Percentiles rank a stretch among this genome's conserved stretches.
Evolutionary conservation across 2,329 filamentous ascomycete species (phyloP).

Genomic region (Sporothrix pseudoabietina): DNA sequence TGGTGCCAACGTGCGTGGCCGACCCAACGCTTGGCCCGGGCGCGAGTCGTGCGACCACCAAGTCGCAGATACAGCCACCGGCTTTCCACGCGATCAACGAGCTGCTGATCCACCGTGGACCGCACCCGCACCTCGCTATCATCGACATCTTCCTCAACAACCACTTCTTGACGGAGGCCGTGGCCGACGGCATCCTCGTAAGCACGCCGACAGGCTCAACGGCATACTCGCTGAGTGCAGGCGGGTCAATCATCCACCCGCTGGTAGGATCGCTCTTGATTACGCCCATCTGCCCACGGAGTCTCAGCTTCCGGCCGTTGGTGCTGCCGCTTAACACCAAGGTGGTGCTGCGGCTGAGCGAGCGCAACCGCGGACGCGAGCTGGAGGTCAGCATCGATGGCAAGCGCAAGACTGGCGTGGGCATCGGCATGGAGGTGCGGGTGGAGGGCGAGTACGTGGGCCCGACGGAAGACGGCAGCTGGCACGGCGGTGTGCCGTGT

Average conservation of each 20-base stretch:
- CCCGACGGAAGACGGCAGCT: slow-evolving; percentile 48
- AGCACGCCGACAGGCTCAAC: slow-evolving; percentile 94
- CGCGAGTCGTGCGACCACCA: neutral
- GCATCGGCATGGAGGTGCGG: slow-evolving; percentile 78
- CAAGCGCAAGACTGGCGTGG: slow-evolving; percentile 66
- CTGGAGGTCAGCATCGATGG: slow-evolving; percentile 81
- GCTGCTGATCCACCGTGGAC: slow-evolving; percentile 87
- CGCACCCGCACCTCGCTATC: slow-evolving; percentile 85
- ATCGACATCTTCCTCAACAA: slow-evolving; percentile 90
- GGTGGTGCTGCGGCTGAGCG: slow-evolving; percentile 78
- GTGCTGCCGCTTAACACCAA: slow-evolving; percentile 85
- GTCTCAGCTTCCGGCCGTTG: slow-evolving; percentile 86
- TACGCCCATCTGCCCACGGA: slow-evolving; percentile 91
- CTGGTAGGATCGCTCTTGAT: slow-evolving; percentile 85
- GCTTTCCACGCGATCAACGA: slow-evolving; percentile 83
- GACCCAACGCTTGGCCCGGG: slow-evolving; percentile 15
- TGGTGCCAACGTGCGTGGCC: slow-evolving; percentile 49
- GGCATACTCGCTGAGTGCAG: slow-evolving; percentile 90
- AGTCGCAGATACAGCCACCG: slow-evolving; percentile 38
- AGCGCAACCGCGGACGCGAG: slow-evolving; percentile 74
- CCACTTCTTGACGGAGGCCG: slow-evolving; percentile 87
- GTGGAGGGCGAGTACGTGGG: slow-evolving; percentile 84
- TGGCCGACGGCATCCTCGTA: slow-evolving; percentile 92
- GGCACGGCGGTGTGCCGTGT: slow-evolving; percentile 84
- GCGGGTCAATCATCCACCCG: slow-evolving; percentile 92